Evolutionary conservation across 257 asterid genomes (phyloP), one percentile per base, ranked within the genome.

Genomic region (Nicotiana tabacum): DNA sequence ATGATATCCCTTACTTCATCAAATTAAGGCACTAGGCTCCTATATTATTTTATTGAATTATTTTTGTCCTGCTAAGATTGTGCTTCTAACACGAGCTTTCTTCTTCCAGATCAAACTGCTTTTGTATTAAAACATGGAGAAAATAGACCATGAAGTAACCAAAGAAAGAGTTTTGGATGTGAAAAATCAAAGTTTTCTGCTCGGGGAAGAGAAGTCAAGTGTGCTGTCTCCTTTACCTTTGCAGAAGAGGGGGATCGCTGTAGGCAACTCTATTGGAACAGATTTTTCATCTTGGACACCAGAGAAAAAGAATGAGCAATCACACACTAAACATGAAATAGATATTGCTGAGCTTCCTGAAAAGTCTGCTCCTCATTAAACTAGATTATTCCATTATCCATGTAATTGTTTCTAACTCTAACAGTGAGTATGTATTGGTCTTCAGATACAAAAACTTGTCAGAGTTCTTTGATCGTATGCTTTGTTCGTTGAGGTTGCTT

Each of bases 401-500:
- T 48, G 9, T 51, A 51, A 51, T 76, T 4, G 39, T 76, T 29
- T 76, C 27, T 29, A 76, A 29, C 46, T 51, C 80, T 76, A 53
- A 76, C 46, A 51, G 46, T 74, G 21, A 51, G 8, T 76, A 15
- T 76, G 48, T 76, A 7, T 76, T 76, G 64, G 53, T 76, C 46
- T 85, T 62, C 92, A 95, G 98, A 88, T 89, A 88, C 83, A 80
- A 9, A 78, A 57, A 6, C 56, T 81, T 95, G 61, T 62, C 87
- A 77, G 93, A 90, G 81, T 79, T 90, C 51, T 92, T 93, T 85
- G 90, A 90, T 83, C 82, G 92, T 30, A 87, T 93, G 97, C 82
- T 81, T 81, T 87, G 88, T 80, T 93, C 98, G 16, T 35, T 91
- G 88, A 88, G 98, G 88, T 78, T 95, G 89, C 92, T 95, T 56